A percentile compares a stretch with the other conserved stretches of the same genome.
These are phyloP conservation scores for Fusarium cicatricum DNA, from an alignment of 2,329 filamentous ascomycete species.

Conservation along the genomic window DNA sequence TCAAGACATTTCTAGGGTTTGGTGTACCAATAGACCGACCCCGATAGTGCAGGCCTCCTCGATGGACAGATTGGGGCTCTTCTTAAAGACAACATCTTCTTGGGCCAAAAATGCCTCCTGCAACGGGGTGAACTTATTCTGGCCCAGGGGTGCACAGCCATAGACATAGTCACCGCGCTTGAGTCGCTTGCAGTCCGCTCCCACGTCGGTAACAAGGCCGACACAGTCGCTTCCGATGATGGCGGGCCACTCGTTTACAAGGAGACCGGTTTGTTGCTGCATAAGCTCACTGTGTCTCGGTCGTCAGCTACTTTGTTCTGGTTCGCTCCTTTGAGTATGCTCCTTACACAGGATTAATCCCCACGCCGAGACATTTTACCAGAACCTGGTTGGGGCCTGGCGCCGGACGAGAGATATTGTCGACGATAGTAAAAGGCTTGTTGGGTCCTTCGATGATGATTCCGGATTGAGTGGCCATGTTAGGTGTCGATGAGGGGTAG, in stretches of 20 bases:
- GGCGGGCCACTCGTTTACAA: slow-evolving; percentile 47
- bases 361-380: slow-evolving; percentile 48
- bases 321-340: rapidly evolving
- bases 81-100: slow-evolving; percentile 47
- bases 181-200: slow-evolving; percentile 43
- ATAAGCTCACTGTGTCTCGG: slow-evolving; percentile 41
- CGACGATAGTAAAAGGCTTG: slow-evolving; percentile 34
- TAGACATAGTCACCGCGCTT: slow-evolving; percentile 47
- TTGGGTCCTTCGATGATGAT: slow-evolving; percentile 28
- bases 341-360: slow-evolving; percentile 49
- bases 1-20: not conserved
- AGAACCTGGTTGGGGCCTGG: slow-evolving; percentile 47
- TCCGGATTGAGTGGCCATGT: slow-evolving; percentile 33
- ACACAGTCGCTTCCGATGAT: slow-evolving; percentile 50
- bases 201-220: slow-evolving; percentile 45
- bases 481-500: not conserved
- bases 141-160: slow-evolving; percentile 47
- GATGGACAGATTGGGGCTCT: slow-evolving; percentile 33
- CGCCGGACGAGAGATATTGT: slow-evolving; percentile 34
- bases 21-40: slow-evolving; percentile 45
- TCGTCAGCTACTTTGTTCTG: not conserved
- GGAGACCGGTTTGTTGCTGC: slow-evolving; percentile 45
- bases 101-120: slow-evolving; percentile 51
- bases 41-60: slow-evolving; percentile 48
- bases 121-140: slow-evolving; percentile 46